Evolutionary conservation across 345 rosid genomes (phyloP).

Genomic region (Brassica nigra): DNA sequence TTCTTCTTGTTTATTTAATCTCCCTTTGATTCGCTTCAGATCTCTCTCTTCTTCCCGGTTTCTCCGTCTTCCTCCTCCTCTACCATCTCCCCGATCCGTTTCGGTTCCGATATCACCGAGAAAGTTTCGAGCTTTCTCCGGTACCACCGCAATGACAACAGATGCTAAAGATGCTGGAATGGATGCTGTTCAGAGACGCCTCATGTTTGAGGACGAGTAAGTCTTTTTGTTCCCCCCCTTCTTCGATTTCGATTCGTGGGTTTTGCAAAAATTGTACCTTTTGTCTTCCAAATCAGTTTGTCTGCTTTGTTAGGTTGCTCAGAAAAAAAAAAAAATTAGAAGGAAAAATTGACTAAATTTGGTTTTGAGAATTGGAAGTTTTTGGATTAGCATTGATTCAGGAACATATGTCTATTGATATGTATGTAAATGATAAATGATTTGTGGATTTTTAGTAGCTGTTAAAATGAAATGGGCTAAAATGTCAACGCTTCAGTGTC

Average conservation of each 20-base stretch:
- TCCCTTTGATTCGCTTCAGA: conserved; percentile 41
- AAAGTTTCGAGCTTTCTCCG: conserved; percentile 32
- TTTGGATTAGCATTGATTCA: not conserved
- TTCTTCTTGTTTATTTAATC: conserved; percentile 33
- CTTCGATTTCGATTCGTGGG: conserved; percentile 14
- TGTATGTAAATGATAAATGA: not conserved
- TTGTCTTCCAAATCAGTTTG: not conserved
- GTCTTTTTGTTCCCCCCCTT: conserved; percentile 27
- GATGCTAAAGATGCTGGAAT: conserved; percentile 66
- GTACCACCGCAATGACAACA: conserved; percentile 48
- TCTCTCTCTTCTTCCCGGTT: conserved; percentile 26
- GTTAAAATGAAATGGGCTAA: not conserved
- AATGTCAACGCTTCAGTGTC: conserved; percentile 9
- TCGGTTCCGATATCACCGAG: conserved; percentile 7
- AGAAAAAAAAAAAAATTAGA: no score
- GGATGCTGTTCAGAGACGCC: conserved; percentile 99
- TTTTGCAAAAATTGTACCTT: conserved; percentile 5
- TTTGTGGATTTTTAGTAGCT: conserved; percentile 3
- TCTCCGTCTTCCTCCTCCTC: conserved; percentile 8
- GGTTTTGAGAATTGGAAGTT: not conserved
- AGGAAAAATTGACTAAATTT: conserved; percentile 1
- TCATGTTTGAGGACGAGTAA: conserved; percentile 96
- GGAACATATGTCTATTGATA: not conserved
- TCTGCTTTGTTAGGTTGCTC: no score
- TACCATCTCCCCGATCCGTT: conserved; percentile 8